These are phyloP conservation scores for Olyra latifolia DNA, from an alignment of 176 grass and related monocot genomes.

Conservation along the genomic window DNA sequence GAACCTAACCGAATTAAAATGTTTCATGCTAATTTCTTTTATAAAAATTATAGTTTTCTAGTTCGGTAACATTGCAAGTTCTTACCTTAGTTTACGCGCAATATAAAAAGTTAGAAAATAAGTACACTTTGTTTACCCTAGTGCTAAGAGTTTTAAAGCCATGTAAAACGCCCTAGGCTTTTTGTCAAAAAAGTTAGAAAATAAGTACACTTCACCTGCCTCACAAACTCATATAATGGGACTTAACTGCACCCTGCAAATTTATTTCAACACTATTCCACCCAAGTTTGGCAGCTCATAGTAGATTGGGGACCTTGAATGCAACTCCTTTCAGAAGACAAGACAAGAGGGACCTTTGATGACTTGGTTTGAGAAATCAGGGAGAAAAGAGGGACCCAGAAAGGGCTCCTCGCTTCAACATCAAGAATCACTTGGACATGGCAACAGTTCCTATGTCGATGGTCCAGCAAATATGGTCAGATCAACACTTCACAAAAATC, in stretches of 20 bases:
- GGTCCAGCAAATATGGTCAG: slow-evolving; percentile 25
- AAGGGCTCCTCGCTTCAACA: slow-evolving; percentile 11
- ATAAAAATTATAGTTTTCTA: background rate
- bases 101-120: too few species aligned
- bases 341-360: background rate
- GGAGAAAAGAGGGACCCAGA: background rate
- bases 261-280: background rate
- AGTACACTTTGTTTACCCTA: too few species aligned
- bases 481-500: slow-evolving; percentile 1
- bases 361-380: background rate
- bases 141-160: too few species aligned
- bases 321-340: background rate
- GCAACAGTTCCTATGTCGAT: slow-evolving; percentile 24
- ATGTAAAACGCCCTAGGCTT: too few species aligned
- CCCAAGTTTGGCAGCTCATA: background rate
- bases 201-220: background rate
- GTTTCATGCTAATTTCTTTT: background rate
- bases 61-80: too few species aligned
- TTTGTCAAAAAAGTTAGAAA: too few species aligned
- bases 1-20: background rate
- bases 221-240: background rate
- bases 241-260: background rate
- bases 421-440: slow-evolving; percentile 11
- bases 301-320: background rate
- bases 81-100: too few species aligned